A percentile compares a stretch with the other conserved stretches of the same genome.
Conservation (phyloP, 441 rosid genomes). For the Lepidium campestre region DNA sequence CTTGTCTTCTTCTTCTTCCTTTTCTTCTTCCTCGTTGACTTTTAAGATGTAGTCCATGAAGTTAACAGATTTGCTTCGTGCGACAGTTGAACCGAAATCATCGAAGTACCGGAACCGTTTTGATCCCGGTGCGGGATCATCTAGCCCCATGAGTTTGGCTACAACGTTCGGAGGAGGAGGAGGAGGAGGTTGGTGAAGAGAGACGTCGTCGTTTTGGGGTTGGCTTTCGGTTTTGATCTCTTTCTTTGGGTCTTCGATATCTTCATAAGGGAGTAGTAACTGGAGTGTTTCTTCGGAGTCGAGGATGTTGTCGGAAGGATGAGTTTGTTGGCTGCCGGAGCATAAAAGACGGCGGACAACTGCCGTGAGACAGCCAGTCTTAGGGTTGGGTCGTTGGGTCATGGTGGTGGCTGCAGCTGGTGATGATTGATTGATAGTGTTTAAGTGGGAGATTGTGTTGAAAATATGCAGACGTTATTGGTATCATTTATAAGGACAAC, state of each 20-base stretch:
- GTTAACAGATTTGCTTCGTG: constrained; percentile 78
- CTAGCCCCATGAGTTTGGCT: constrained; percentile 87
- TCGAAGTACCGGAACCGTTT: constrained; percentile 34
- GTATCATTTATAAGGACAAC: not conserved
- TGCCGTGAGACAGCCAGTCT: constrained; percentile 62
- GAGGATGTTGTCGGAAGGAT: constrained; percentile 51
- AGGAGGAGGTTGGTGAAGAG: constrained; percentile 26
- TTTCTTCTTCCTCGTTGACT: constrained; percentile 28
- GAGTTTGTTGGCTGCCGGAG: constrained; percentile 59
- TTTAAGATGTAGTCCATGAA: constrained; percentile 74
- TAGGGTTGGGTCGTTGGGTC: constrained; percentile 28
- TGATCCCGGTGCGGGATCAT: constrained; percentile 46
- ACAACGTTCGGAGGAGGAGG: constrained; percentile 56
- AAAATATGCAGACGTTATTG: not conserved
- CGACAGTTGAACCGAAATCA: constrained; percentile 35
- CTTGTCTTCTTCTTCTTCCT: constrained; percentile 16
- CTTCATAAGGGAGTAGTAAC: constrained; percentile 23
- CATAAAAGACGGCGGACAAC: constrained; percentile 61
- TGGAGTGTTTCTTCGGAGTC: constrained; percentile 28
- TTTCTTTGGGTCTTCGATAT: constrained; percentile 22
- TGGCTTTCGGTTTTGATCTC: constrained; percentile 13
- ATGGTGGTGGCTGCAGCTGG: constrained; percentile 1
- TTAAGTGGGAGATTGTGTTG: not conserved
- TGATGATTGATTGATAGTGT: constrained; percentile 4
- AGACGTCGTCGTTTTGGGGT: constrained; percentile 20